Base-by-base conservation (phyloP, 176 grass and related monocot genomes). In the Avena eriantha region DNA sequence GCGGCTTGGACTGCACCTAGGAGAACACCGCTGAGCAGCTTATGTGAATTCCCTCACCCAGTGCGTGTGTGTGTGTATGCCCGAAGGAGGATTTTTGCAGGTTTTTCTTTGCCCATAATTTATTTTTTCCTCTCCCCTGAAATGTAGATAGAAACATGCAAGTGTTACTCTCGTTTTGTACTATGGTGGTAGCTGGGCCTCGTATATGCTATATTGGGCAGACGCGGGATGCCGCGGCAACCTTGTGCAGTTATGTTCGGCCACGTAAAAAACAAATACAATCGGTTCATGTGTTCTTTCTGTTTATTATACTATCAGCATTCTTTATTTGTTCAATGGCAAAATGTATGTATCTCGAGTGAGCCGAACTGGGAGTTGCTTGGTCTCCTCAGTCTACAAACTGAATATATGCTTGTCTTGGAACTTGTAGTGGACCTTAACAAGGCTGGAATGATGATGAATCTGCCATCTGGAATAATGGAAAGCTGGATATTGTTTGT, bases 241-340 rank as follows among this genome's bases (percentile, higher is more conserved):
- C 88, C 82, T 67, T 90, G 88, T 90, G 88, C 88, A 82, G 88
- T 90, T 29, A 29, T 29, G 29, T 29, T 86, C 78, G 88, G 88
- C 88, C 77, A 80, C 77, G 58, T 58, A 80, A 74, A 48, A 4
- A 26, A 48, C 15, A 29, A 76, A 85, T 80, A 90, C 69, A 85
- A 22, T 59, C 36, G 34, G 48, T 76, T 66, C 14, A 5, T 34
- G 63, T 66, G 63, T 66, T 66, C 31, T 64, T 29, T 64, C 13
- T 53, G 14, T 12, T 53, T 53, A 3, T 4, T 64, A 10, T n/a
- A 29, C 29, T 29, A 61, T 83, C 51, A 70, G 43, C 53, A 90
- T 90, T 90, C 83, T 90, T 90, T 90, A 90, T 90, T 90, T 77
- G 83, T 90, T 89, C 59, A 84, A 45, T 85, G 83, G 72, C 83